Conservation (phyloP, 108 stramenopile species). For the Cyclostephanos tholiformis region DNA sequence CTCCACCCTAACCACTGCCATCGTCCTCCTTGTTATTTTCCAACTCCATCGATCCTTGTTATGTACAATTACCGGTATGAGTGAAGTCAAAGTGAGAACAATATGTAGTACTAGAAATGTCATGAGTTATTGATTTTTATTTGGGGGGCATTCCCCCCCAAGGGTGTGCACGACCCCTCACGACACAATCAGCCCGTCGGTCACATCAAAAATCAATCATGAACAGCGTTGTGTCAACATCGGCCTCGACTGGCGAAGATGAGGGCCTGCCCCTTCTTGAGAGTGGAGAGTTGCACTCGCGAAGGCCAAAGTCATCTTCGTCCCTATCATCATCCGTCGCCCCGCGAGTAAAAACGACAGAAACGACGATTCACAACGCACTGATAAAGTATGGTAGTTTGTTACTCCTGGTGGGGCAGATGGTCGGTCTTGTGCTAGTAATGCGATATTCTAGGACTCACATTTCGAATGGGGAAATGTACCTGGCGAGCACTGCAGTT, state of each 20-base stretch:
- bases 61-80: too few relatives aligned
- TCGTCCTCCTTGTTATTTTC: too few relatives aligned
- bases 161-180: too few relatives aligned
- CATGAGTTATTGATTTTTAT: too few relatives aligned
- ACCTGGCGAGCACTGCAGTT: slow-evolving; percentile 85
- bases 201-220: too few relatives aligned
- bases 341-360: too few relatives aligned
- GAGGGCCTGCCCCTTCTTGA: not conserved
- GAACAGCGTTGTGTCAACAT: not conserved
- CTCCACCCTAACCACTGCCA: too few relatives aligned
- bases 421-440: slow-evolving; percentile 86
- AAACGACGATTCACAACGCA: slow-evolving; percentile 11
- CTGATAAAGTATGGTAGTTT: slow-evolving; percentile 86
- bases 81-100: too few relatives aligned
- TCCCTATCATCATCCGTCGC: not conserved
- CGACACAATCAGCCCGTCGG: too few relatives aligned
- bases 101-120: too few relatives aligned
- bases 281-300: not conserved
- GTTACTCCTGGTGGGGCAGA: slow-evolving; percentile 82
- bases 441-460: slow-evolving; percentile 80
- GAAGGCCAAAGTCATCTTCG: not conserved
- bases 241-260: not conserved
- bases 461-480: slow-evolving; percentile 55
- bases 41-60: too few relatives aligned
- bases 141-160: too few relatives aligned